These are phyloP conservation scores for Carex arenaria DNA, from an alignment of 202 grass and related monocot genomes.

Conservation along the genomic window DNA sequence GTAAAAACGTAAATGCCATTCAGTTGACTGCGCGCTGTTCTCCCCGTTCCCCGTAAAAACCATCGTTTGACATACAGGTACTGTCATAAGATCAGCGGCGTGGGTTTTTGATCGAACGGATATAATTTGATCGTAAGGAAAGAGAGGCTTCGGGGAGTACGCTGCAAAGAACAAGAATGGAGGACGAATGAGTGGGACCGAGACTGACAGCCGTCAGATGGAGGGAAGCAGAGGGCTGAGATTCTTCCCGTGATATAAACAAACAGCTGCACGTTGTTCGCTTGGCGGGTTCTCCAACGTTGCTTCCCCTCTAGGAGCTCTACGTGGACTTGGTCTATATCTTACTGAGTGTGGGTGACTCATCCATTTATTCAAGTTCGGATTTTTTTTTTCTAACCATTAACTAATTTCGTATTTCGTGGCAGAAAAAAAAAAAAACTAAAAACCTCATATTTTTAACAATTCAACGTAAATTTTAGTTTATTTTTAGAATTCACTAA, in stretches of 20 bases:
- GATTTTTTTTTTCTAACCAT: no score
- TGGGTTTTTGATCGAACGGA: neutral
- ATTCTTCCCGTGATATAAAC: conserved; percentile 28
- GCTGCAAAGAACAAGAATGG: neutral
- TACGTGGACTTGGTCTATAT: no score
- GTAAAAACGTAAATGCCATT: neutral
- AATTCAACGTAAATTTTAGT: no score
- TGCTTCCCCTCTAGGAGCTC: no score
- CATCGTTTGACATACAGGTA: conserved; percentile 8
- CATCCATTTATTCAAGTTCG: no score
- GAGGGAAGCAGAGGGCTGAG: conserved; percentile 4
- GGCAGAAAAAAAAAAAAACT: no score
- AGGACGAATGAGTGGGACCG: neutral
- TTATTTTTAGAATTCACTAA: no score
- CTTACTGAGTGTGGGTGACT: no score
- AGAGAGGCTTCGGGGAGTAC: neutral
- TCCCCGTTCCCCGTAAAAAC: neutral
- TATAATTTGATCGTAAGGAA: neutral
- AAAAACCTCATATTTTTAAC: no score
- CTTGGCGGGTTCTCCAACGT: neutral
- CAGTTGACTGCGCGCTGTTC: neutral
- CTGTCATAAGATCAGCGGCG: neutral
- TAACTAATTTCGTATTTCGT: no score
- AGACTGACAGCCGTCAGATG: neutral
- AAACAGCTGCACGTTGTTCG: neutral